Percentiles rank a stretch among this genome's conserved stretches.
These are phyloP conservation scores for Balakata baccata DNA, from an alignment of 345 rosid genomes.

Conservation along the genomic window DNA sequence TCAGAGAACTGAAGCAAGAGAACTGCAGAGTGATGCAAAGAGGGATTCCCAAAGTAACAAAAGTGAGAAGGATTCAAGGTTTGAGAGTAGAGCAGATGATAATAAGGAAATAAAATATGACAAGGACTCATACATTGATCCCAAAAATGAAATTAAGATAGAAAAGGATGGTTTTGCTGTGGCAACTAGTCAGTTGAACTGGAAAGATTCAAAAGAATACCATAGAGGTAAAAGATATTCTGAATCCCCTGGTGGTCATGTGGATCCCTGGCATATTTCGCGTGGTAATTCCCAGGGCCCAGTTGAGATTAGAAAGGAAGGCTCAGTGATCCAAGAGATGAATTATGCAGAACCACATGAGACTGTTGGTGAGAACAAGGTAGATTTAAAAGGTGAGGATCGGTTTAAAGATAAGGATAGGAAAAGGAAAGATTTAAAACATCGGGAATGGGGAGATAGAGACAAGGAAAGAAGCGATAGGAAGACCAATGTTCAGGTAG, in stretches of 20 bases:
- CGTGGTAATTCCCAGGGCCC: slow-evolving; percentile 56
- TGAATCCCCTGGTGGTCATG: slow-evolving; percentile 52
- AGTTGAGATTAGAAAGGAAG: slow-evolving; percentile 59
- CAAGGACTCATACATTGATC: slow-evolving; percentile 50
- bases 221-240: slow-evolving; percentile 70
- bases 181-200: slow-evolving; percentile 48
- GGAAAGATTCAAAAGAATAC: slow-evolving; percentile 88
- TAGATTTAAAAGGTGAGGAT: slow-evolving; percentile 79
- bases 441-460: slow-evolving; percentile 83
- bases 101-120: slow-evolving; percentile 62
- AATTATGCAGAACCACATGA: slow-evolving; percentile 56
- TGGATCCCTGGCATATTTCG: slow-evolving; percentile 64
- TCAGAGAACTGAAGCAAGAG: slow-evolving; percentile 56
- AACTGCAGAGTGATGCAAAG: slow-evolving; percentile 52
- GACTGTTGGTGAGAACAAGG: slow-evolving; percentile 83
- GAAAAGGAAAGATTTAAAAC: slow-evolving; percentile 80
- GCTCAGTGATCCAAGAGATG: slow-evolving; percentile 49
- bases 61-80: slow-evolving; percentile 63
- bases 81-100: slow-evolving; percentile 64
- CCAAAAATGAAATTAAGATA: slow-evolving; percentile 51
- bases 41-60: slow-evolving; percentile 70
- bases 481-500: slow-evolving; percentile 51
- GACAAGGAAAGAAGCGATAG: slow-evolving; percentile 90
- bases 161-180: slow-evolving; percentile 57
- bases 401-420: slow-evolving; percentile 85